A percentile compares a stretch with the other conserved stretches of the same genome.
phyloP scores from a whole-genome alignment of 1,284 basidiomycete species.

The Ceratobasidium sp. region DNA sequence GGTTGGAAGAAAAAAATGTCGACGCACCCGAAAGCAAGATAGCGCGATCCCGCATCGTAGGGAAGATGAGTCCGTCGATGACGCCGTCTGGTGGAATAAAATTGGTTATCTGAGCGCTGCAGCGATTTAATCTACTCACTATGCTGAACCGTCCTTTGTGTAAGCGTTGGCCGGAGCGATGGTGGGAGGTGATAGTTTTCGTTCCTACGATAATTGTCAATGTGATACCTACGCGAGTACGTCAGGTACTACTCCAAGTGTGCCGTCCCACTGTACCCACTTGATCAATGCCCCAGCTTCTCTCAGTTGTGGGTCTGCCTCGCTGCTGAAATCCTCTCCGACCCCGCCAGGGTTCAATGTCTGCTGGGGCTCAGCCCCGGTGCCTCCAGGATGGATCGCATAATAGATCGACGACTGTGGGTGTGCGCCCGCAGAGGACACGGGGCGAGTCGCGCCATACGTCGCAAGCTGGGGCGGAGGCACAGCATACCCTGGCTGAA shows the following conservation, averaged over 20 bases:
- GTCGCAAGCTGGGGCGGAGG: slow-evolving; percentile 8
- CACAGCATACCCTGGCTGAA: slow-evolving; percentile 30
- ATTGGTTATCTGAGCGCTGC: background rate
- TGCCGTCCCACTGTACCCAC: slow-evolving; percentile 56
- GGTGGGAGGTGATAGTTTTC: slow-evolving; percentile 87
- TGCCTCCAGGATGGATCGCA: slow-evolving; percentile 24
- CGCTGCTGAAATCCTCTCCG: slow-evolving; percentile 31
- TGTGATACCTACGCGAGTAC: slow-evolving; percentile 72
- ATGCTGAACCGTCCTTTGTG: slow-evolving; percentile 89
- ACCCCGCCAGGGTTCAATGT: slow-evolving; percentile 61
- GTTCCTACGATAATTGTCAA: slow-evolving; percentile 77
- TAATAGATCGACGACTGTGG: slow-evolving; percentile 37
- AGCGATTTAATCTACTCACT: slow-evolving; percentile 60
- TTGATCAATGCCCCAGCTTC: slow-evolving; percentile 86
- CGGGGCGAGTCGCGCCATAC: slow-evolving; percentile 28
- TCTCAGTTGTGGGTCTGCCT: slow-evolving; percentile 73
- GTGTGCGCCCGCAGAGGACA: slow-evolving; percentile 27
- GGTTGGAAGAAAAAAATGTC: slow-evolving; percentile 43
- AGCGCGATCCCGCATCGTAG: slow-evolving; percentile 88
- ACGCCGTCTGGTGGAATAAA: slow-evolving; percentile 71
- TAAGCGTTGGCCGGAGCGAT: slow-evolving; percentile 84
- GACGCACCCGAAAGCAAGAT: slow-evolving; percentile 81
- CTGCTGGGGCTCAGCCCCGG: slow-evolving; percentile 47
- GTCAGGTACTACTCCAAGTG: slow-evolving; percentile 14
- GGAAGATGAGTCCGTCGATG: slow-evolving; percentile 89